Base-by-base conservation (phyloP, 768 basidiomycete genomes). In the Lentinula guzmanii region DNA sequence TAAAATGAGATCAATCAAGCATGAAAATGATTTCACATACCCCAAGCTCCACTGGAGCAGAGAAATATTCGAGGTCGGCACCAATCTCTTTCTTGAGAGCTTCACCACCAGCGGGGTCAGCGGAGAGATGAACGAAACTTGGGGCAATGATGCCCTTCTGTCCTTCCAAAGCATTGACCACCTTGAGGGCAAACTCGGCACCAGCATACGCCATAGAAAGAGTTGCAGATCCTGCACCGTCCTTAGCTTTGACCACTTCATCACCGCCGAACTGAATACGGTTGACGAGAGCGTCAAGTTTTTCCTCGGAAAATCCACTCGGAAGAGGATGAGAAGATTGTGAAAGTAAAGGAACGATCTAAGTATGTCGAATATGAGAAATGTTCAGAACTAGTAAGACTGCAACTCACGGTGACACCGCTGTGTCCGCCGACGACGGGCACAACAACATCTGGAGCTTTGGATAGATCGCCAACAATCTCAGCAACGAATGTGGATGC, bases 161-260 rank as follows among this genome's bases (percentile, higher is more conserved):
- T 66, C 95, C 94, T 63, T 87, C 88, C 65, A 92, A 58, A 21
- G 95, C 96, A 46, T 86, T 83, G 69, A 98, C 80, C 69, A 98
- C 77, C 70, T 93, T 91, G 66, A 73, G 73, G 33, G 93, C 85
- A 69, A 98, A 98, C 75, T 93, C 87, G 54, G 91, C 91, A 61
- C 95, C 96, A 56, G 96, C 92, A 67, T 89, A 93, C 1, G 94
- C 94, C 95, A 98, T 98, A 37, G 92, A 94, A 61, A 96, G 85
- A n/a, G 95, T 97, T 8, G 95, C 95, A 35, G 93, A 95, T 50
- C 97, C 97, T 57, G 87, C 86, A 65, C 90, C 90, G 68, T 93
- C 90, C 80, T 99, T 99, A 48, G 97, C 97, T 78, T 97, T 91
- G 72, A 98, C 96, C 70, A 98, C 95, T 77, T 98, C 95, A 67